phyloP scores from a whole-genome alignment of 371 early-diverging fungal species.

The Saksenaea vasiformis region DNA sequence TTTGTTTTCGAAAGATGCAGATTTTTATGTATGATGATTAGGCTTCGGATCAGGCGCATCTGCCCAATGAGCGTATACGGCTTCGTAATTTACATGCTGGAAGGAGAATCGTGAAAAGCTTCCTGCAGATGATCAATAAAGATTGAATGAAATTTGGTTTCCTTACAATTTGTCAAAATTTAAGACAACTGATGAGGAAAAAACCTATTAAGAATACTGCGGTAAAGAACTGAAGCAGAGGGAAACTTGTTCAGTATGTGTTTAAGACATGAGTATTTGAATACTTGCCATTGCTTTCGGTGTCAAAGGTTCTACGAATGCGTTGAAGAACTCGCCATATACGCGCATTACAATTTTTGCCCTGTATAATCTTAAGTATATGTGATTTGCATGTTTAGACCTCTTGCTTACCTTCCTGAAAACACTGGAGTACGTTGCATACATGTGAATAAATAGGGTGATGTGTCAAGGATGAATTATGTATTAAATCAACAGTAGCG shows the following conservation, averaged over 20 bases:
- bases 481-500: background rate
- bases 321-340: slow-evolving; percentile 18
- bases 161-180: background rate
- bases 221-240: background rate
- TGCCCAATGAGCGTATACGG: slow-evolving; percentile 78
- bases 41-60: slow-evolving; percentile 82
- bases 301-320: slow-evolving; percentile 15
- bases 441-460: background rate
- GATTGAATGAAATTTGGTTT: background rate
- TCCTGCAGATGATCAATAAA: slow-evolving; percentile 17
- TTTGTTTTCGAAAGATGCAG: background rate
- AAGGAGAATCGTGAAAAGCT: slow-evolving; percentile 60
- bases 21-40: background rate
- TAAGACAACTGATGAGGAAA: background rate
- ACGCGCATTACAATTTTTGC: slow-evolving; percentile 9
- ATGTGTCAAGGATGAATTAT: background rate
- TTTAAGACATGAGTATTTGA: background rate
- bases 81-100: slow-evolving; percentile 72
- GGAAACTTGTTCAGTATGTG: background rate
- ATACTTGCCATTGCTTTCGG: slow-evolving; percentile 13
- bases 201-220: background rate
- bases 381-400: background rate
- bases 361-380: background rate
- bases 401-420: background rate
- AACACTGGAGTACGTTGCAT: slow-evolving; percentile 6